Evolutionary conservation across 2,329 filamentous ascomycete species (phyloP).

Genomic region (Fusarium pininemorale): DNA sequence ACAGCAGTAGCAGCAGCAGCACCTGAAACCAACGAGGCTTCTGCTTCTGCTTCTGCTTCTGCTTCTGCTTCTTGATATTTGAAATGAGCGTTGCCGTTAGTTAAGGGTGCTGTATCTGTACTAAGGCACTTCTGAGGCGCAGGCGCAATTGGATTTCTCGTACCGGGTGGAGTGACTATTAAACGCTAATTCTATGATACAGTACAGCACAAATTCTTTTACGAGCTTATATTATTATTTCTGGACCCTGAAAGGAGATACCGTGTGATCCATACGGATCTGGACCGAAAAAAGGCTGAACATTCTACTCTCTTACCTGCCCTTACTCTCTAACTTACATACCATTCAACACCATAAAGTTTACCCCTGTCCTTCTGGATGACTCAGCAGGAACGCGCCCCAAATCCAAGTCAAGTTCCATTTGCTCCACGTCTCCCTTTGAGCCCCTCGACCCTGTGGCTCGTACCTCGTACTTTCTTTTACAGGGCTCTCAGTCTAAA

Average conservation of each 20-base stretch:
- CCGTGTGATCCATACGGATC: conserved; percentile 1
- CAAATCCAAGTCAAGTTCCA: background rate
- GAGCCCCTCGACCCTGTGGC: conserved; percentile 34
- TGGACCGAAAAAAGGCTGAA: conserved; percentile 17
- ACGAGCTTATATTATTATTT: conserved; percentile 18
- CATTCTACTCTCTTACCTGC: background rate
- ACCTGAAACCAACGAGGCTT: conserved; percentile 18
- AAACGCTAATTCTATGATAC: conserved; percentile 15
- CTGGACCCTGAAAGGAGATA: conserved; percentile 12
- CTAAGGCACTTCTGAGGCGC: background rate
- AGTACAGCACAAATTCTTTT: conserved; percentile 11
- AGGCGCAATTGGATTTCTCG: background rate
- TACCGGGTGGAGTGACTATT: background rate
- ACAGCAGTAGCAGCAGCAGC: background rate
- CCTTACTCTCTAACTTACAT: background rate
- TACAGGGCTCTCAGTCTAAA: conserved; percentile 18
- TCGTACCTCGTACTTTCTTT: background rate
- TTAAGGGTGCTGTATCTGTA: background rate
- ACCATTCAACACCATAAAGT: background rate
- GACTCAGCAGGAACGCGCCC: conserved; percentile 27
- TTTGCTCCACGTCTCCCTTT: conserved; percentile 36
- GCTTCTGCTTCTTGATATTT: conserved; percentile 17
- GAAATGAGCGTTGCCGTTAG: background rate
- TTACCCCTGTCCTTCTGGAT: conserved; percentile 5
- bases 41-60: conserved; percentile 9